Percentiles rank a stretch among this genome's conserved stretches.
These are phyloP conservation scores for Suillus discolor DNA, from an alignment of 768 basidiomycete genomes.

Conservation along the genomic window DNA sequence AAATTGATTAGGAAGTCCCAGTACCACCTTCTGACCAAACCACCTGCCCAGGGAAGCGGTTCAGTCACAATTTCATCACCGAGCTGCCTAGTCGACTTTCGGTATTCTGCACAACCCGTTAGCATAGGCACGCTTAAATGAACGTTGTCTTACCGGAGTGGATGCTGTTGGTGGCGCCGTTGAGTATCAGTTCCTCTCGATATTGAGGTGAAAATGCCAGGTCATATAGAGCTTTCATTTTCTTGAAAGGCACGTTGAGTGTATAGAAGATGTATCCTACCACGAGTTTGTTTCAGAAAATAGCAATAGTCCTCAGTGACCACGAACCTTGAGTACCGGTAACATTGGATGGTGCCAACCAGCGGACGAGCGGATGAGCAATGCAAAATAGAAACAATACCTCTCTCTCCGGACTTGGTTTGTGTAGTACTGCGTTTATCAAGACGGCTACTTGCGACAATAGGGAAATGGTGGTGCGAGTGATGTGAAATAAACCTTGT, in stretches of 20 bases:
- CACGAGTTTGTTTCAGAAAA: not conserved
- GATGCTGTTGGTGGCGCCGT: slow-evolving; percentile 36
- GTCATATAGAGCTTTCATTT: slow-evolving; percentile 40
- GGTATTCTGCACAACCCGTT: slow-evolving; percentile 36
- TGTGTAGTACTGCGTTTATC: slow-evolving; percentile 18
- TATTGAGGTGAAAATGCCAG: slow-evolving; percentile 41
- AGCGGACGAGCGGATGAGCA: slow-evolving; percentile 32
- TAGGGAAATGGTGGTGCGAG: slow-evolving; percentile 27
- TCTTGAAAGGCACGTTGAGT: slow-evolving; percentile 36
- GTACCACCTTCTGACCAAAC: slow-evolving; percentile 32
- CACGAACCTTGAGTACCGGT: slow-evolving; percentile 37
- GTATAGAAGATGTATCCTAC: slow-evolving; percentile 46
- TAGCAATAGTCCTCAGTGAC: not conserved
- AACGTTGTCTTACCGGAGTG: slow-evolving; percentile 26
- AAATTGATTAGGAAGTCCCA: slow-evolving; percentile 37
- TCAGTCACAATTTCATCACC: slow-evolving; percentile 32
- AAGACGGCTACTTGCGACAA: slow-evolving; percentile 27
- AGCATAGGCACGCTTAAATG: not conserved
- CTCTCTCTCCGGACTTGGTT: slow-evolving; percentile 29
- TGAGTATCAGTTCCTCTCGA: slow-evolving; percentile 38
- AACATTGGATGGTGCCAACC: slow-evolving; percentile 37
- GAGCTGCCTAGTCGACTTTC: slow-evolving; percentile 30
- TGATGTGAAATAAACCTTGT: slow-evolving; percentile 23
- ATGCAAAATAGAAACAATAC: slow-evolving; percentile 30
- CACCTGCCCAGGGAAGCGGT: slow-evolving; percentile 23